Conservation (phyloP, 2,329 filamentous ascomycete species). For the Fusarium nurragi region DNA sequence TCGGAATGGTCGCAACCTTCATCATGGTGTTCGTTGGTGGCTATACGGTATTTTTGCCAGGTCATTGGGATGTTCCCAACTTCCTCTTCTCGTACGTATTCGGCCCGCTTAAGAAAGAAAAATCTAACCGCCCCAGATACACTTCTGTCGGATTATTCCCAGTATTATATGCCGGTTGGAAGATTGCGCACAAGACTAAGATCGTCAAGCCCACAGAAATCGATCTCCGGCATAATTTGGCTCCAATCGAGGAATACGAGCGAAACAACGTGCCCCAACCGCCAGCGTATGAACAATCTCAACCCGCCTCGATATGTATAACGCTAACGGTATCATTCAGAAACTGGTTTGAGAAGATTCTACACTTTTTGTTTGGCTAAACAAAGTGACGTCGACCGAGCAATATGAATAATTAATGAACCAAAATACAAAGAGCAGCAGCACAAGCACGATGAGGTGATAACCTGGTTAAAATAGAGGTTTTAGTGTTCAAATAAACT, state of each 20-base stretch:
- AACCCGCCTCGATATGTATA: fast-evolving
- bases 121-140: not conserved
- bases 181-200: conserved; percentile 16
- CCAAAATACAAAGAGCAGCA: not conserved
- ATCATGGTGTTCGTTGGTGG: conserved; percentile 80
- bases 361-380: conserved; percentile 11
- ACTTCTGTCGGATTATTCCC: conserved; percentile 13
- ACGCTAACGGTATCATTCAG: not conserved
- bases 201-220: conserved; percentile 1
- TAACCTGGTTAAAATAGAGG: no score
- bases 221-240: not conserved
- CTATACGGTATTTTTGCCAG: conserved; percentile 78
- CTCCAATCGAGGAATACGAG: conserved; percentile 12
- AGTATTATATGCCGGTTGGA: conserved; percentile 11
- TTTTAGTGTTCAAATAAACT: no score
- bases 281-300: not conserved
- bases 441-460: not conserved
- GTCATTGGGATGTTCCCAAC: conserved; percentile 72
- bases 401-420: not conserved
- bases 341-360: conserved; percentile 16
- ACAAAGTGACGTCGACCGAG: not conserved
- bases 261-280: conserved; percentile 3
- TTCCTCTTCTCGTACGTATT: conserved; percentile 74
- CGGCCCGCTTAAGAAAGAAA: fast-evolving
- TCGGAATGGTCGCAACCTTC: conserved; percentile 69